Conservation (phyloP, 805 yeast species). For the Ogataea methylovora region DNA sequence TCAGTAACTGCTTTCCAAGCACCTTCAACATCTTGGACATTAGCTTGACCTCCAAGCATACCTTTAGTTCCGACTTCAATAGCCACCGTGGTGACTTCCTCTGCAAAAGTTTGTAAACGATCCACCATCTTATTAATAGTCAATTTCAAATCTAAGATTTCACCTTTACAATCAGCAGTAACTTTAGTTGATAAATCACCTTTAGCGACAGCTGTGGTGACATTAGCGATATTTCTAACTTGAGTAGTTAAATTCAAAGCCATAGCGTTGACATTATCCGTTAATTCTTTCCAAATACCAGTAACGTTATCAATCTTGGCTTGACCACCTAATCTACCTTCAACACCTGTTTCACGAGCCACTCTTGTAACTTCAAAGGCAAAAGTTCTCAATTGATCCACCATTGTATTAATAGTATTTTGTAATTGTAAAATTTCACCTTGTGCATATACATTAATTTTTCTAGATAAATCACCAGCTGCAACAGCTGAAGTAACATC, state of each 20-base stretch:
- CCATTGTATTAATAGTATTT: slow-evolving; percentile 84
- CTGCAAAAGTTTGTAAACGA: slow-evolving; percentile 73
- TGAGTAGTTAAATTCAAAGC: slow-evolving; percentile 82
- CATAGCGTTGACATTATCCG: slow-evolving; percentile 88
- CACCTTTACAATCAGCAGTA: slow-evolving; percentile 80
- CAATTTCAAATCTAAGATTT: slow-evolving; percentile 68
- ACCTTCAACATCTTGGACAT: slow-evolving; percentile 78
- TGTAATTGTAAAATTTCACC: slow-evolving; percentile 83
- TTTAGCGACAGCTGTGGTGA: slow-evolving; percentile 80
- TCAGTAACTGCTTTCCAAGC: slow-evolving; percentile 89
- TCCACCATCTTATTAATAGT: slow-evolving; percentile 89
- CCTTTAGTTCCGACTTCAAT: slow-evolving; percentile 83
- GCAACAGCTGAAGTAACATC: slow-evolving; percentile 89
- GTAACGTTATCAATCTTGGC: slow-evolving; percentile 72
- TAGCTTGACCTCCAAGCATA: slow-evolving; percentile 85
- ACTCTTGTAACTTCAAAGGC: slow-evolving; percentile 84
- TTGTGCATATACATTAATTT: slow-evolving; percentile 85
- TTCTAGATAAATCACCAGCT: slow-evolving; percentile 72
- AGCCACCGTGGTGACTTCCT: slow-evolving; percentile 79
- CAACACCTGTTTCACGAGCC: slow-evolving; percentile 85
- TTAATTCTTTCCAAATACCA: slow-evolving; percentile 82
- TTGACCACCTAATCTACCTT: slow-evolving; percentile 84
- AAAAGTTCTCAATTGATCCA: slow-evolving; percentile 74
- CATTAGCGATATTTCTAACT: slow-evolving; percentile 81
- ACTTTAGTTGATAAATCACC: slow-evolving; percentile 79